Evolutionary conservation across 441 rosid species (phyloP).

Genomic region (Omphalea diandra): DNA sequence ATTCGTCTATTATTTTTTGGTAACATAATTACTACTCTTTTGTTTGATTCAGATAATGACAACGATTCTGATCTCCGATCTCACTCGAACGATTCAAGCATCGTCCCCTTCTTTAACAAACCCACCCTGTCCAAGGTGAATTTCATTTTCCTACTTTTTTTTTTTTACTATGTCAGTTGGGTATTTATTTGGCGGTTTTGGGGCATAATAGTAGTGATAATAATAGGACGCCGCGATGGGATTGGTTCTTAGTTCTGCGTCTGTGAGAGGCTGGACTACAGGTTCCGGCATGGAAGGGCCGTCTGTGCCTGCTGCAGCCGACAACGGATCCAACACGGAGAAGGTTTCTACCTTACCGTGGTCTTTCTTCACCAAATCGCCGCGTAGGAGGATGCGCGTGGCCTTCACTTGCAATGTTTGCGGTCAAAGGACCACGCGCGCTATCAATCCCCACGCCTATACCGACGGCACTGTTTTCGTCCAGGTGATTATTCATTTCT

Average conservation of each 20-base stretch:
- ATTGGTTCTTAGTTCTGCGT: slow-evolving; percentile 76
- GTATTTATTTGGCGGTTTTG: slow-evolving; percentile 1
- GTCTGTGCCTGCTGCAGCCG: slow-evolving; percentile 55
- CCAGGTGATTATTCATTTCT: slow-evolving; percentile 42
- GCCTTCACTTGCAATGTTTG: slow-evolving; percentile 91
- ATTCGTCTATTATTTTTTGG: background rate
- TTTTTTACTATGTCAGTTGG: background rate
- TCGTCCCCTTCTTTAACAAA: slow-evolving; percentile 60
- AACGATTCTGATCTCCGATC: slow-evolving; percentile 52
- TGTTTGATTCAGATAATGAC: slow-evolving; percentile 45
- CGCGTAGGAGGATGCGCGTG: slow-evolving; percentile 93
- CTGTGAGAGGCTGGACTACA: slow-evolving; percentile 89
- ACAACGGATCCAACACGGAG: slow-evolving; percentile 42
- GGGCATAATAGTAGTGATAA: slow-evolving; percentile 18
- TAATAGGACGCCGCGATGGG: slow-evolving; percentile 87
- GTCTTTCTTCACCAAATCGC: slow-evolving; percentile 89
- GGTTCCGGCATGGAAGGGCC: slow-evolving; percentile 98
- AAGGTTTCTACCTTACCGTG: slow-evolving; percentile 87
- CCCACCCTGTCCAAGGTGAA: slow-evolving; percentile 57
- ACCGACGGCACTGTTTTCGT: slow-evolving; percentile 90
- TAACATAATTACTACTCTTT: background rate
- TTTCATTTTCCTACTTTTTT: background rate
- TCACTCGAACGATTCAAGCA: slow-evolving; percentile 47
- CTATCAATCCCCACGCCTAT: slow-evolving; percentile 85
- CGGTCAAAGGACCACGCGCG: slow-evolving; percentile 85